Evolutionary conservation across 495 filamentous ascomycete species (phyloP).

Genomic region (Podospora pseudopauciseta): DNA sequence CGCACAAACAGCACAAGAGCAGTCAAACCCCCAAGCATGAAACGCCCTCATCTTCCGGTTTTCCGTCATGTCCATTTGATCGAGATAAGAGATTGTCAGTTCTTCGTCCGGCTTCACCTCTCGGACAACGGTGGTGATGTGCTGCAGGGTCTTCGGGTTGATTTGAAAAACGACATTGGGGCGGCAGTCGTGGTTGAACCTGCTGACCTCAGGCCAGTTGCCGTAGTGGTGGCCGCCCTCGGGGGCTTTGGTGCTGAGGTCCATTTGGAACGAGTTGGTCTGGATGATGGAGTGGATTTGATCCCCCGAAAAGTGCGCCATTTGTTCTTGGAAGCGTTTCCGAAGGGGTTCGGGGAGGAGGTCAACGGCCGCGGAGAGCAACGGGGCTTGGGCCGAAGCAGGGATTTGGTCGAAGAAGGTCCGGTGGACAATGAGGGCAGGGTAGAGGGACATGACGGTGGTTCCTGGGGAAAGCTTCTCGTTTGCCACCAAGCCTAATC

Average conservation of each 20-base stretch:
- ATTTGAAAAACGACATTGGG: slow-evolving; percentile 30
- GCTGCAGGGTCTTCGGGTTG: slow-evolving; percentile 15
- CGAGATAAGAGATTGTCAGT: slow-evolving; percentile 31
- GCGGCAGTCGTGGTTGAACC: slow-evolving; percentile 32
- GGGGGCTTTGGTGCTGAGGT: slow-evolving; percentile 13
- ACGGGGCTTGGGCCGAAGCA: slow-evolving; percentile 11
- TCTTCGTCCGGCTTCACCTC: slow-evolving; percentile 27
- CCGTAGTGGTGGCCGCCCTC: slow-evolving; percentile 27
- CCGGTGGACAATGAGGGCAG: slow-evolving; percentile 29
- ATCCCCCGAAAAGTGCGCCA: slow-evolving; percentile 22
- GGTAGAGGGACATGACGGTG: slow-evolving; percentile 21
- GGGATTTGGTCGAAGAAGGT: slow-evolving; percentile 18
- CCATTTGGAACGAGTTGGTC: slow-evolving; percentile 32
- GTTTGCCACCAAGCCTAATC: slow-evolving; percentile 25
- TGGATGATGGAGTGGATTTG: slow-evolving; percentile 27
- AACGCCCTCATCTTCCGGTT: slow-evolving; percentile 16
- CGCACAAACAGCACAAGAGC: slow-evolving; percentile 22
- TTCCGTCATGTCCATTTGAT: slow-evolving; percentile 16
- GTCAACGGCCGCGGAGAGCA: slow-evolving; percentile 27
- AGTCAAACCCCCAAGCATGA: slow-evolving; percentile 20
- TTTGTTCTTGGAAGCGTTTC: slow-evolving; percentile 17
- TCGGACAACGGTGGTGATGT: slow-evolving; percentile 26
- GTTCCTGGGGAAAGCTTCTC: slow-evolving; percentile 23
- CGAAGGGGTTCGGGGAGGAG: slow-evolving; percentile 19
- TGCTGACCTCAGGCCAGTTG: slow-evolving; percentile 29